Conservation (phyloP, 1,284 basidiomycete genomes). For the Caloboletus inedulis region DNA sequence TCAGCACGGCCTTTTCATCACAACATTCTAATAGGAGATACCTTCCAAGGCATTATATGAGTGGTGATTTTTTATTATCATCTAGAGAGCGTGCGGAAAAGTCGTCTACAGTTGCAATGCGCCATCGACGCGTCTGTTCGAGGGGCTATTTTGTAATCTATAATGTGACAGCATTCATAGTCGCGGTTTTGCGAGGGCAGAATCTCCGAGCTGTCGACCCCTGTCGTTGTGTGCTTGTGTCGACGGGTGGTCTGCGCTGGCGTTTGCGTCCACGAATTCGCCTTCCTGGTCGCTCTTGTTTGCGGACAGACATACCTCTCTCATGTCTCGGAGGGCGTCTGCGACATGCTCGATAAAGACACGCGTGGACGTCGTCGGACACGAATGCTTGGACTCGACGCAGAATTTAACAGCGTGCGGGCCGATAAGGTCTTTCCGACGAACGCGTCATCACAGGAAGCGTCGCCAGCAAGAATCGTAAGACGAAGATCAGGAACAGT, state of each 20-base stretch:
- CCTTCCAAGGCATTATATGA: conserved; percentile 7
- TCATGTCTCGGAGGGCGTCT: conserved; percentile 76
- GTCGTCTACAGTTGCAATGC: background rate
- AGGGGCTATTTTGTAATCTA: background rate
- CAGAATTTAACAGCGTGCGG: conserved; percentile 88
- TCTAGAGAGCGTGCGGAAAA: background rate
- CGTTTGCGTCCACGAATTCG: background rate
- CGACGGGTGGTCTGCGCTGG: background rate
- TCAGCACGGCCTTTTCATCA: background rate
- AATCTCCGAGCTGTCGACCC: background rate
- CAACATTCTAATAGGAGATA: background rate
- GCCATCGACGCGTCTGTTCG: background rate
- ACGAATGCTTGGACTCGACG: conserved; percentile 86
- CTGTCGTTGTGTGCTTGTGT: background rate
- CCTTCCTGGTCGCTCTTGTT: conserved; percentile 7
- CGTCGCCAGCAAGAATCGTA: background rate
- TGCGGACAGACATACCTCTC: conserved; percentile 42
- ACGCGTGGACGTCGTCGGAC: conserved; percentile 67
- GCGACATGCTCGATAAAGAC: conserved; percentile 65
- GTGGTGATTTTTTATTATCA: conserved; percentile 7
- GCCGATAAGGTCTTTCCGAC: conserved; percentile 72
- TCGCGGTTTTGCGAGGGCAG: conserved; percentile 16
- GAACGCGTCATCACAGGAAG: background rate
- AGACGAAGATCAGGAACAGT: background rate
- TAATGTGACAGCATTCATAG: conserved; percentile 11